phyloP scores from a whole-genome alignment of 345 rosid genomes.

The Eucalyptus shirleyi region DNA sequence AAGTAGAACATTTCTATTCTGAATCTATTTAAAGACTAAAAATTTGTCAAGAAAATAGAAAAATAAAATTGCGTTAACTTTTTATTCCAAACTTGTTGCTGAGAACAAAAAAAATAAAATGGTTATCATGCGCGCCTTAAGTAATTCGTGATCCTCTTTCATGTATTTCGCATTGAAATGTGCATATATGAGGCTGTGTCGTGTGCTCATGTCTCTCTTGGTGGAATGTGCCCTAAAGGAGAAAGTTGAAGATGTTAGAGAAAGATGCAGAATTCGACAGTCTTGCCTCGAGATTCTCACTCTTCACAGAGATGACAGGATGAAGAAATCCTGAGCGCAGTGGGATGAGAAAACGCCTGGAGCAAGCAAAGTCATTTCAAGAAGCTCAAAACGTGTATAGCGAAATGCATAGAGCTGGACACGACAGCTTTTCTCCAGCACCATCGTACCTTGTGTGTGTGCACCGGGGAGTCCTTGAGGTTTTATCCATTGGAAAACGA shows the following conservation, averaged over 20 bases:
- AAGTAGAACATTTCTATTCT: too few species aligned
- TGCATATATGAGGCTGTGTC: neutral
- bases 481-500: neutral
- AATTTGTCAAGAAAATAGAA: too few species aligned
- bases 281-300: neutral
- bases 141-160: neutral
- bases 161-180: neutral
- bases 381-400: neutral
- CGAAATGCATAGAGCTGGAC: neutral
- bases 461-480: neutral
- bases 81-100: rapidly evolving
- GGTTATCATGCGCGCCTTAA: rapidly evolving
- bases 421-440: neutral
- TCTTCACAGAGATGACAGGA: neutral
- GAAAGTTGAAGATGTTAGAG: neutral
- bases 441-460: neutral
- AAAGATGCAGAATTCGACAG: neutral
- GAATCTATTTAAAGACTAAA: too few species aligned
- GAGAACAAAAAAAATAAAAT: too few species aligned
- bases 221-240: neutral
- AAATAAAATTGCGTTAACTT: rapidly evolving
- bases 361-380: neutral
- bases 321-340: neutral
- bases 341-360: neutral
- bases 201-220: neutral